A percentile compares a stretch with the other conserved stretches of the same genome.
Evolutionary conservation across 2,329 filamentous ascomycete genomes (phyloP).

Genomic region (Epichloe elymi): DNA sequence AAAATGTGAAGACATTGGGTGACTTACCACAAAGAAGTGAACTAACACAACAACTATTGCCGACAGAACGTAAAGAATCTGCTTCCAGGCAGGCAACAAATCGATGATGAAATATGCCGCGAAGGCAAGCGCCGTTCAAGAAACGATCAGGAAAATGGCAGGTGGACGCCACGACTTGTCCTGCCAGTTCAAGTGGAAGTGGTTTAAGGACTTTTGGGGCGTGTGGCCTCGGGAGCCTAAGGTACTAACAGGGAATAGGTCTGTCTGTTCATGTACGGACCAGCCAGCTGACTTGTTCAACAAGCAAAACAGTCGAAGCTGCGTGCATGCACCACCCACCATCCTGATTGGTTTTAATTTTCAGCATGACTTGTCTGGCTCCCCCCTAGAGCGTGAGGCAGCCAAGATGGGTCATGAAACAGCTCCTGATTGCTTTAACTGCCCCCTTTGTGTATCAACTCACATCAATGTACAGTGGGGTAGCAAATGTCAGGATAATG

Average conservation of each 20-base stretch:
- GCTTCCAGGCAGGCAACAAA: conserved; percentile 25
- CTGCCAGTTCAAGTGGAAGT: neutral
- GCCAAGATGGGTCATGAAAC: neutral
- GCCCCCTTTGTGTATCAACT: neutral
- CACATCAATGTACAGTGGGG: too few species aligned
- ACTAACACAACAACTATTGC: conserved; percentile 7
- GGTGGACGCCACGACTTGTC: neutral
- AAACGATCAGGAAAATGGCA: neutral
- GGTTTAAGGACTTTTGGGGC: neutral
- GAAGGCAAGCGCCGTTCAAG: neutral
- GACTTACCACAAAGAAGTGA: conserved; percentile 14
- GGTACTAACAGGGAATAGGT: neutral
- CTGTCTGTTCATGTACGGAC: neutral
- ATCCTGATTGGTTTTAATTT: neutral
- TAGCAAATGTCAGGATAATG: too few species aligned
- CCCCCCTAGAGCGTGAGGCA: neutral
- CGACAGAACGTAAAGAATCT: conserved; percentile 21
- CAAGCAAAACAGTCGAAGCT: neutral
- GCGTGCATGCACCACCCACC: too few species aligned
- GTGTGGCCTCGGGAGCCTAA: neutral
- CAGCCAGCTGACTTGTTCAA: neutral
- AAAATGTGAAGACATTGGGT: neutral
- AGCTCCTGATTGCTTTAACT: neutral
- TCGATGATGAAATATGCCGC: neutral
- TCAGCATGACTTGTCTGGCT: neutral